Percentiles rank a stretch among this genome's conserved stretches.
Evolutionary conservation across 2,329 filamentous ascomycete genomes (phyloP).

Genomic region (Trichoderma koningiopsis): DNA sequence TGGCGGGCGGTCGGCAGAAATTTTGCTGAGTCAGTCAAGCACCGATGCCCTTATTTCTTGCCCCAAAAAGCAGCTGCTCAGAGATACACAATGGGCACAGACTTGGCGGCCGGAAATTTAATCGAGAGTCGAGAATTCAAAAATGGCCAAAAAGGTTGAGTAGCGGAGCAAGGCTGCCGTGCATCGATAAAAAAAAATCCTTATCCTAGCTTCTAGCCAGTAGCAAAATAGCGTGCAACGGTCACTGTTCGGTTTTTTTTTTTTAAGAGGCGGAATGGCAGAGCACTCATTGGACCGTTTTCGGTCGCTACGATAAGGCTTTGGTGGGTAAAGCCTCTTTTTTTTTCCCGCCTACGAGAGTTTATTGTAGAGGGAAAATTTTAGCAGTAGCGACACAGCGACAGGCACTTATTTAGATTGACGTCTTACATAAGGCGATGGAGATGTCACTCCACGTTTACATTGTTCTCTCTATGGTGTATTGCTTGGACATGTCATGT

Average conservation of each 20-base stretch:
- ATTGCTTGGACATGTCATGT: no score
- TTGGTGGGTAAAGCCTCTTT: constrained; percentile 16
- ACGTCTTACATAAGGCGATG: constrained; percentile 5
- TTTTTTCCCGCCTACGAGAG: not conserved
- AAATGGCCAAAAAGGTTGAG: constrained; percentile 27
- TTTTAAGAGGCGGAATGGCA: constrained; percentile 10
- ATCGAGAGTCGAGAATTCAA: constrained; percentile 26
- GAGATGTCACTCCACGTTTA: not conserved
- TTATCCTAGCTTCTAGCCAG: constrained; percentile 20
- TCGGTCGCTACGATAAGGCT: constrained; percentile 16
- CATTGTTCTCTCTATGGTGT: not conserved
- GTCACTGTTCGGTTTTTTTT: not conserved
- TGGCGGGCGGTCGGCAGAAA: constrained; percentile 43
- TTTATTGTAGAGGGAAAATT: not conserved
- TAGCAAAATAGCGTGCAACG: not conserved
- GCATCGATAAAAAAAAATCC: constrained; percentile 23
- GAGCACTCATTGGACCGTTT: constrained; percentile 16
- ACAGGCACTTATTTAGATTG: not conserved
- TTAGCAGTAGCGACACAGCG: not conserved
- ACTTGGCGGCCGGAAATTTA: constrained; percentile 24
- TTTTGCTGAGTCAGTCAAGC: constrained; percentile 46
- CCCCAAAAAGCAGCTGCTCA: constrained; percentile 41
- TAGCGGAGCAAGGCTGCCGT: constrained; percentile 17
- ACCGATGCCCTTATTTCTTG: constrained; percentile 45
- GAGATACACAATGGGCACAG: constrained; percentile 46